Evolutionary conservation across 176 grass and related monocot genomes (phyloP).

Genomic region (Carex kokanica): DNA sequence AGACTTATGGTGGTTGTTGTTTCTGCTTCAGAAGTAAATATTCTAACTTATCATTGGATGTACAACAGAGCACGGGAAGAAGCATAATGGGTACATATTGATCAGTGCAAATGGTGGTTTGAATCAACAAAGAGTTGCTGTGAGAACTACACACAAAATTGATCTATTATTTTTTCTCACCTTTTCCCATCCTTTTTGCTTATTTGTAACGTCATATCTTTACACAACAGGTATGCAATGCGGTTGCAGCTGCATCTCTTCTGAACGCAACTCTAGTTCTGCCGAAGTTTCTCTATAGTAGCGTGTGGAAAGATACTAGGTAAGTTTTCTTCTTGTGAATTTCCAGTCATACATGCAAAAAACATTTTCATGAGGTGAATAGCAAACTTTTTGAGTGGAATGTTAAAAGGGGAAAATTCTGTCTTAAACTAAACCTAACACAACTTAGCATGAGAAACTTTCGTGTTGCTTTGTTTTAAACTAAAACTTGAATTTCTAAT

Average conservation of each 20-base stretch:
- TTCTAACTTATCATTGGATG: conserved; percentile 7
- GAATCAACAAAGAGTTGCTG: conserved; percentile 88
- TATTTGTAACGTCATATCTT: neutral
- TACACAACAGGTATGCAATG: conserved; percentile 71
- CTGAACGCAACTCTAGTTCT: conserved; percentile 78
- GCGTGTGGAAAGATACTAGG: conserved; percentile 93
- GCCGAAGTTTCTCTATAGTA: conserved; percentile 79
- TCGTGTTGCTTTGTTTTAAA: neutral
- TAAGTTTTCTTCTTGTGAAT: conserved; percentile 46
- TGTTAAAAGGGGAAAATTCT: neutral
- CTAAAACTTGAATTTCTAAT: conserved; percentile 4
- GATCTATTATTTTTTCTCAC: conserved; percentile 10
- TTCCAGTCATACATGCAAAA: conserved; percentile 29
- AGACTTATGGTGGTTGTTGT: neutral
- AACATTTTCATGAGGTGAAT: neutral
- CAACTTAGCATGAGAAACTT: neutral
- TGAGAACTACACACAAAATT: conserved; percentile 35
- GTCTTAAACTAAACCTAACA: neutral
- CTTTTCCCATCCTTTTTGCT: neutral
- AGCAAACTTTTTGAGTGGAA: neutral
- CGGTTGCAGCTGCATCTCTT: conserved; percentile 64
- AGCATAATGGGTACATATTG: conserved; percentile 63
- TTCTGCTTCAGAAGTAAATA: neutral
- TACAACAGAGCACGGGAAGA: conserved; percentile 42
- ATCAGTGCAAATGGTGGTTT: conserved; percentile 85